phyloP scores from a whole-genome alignment of 2,329 filamentous ascomycete species.

The Pseudocercospora fijiensis region DNA sequence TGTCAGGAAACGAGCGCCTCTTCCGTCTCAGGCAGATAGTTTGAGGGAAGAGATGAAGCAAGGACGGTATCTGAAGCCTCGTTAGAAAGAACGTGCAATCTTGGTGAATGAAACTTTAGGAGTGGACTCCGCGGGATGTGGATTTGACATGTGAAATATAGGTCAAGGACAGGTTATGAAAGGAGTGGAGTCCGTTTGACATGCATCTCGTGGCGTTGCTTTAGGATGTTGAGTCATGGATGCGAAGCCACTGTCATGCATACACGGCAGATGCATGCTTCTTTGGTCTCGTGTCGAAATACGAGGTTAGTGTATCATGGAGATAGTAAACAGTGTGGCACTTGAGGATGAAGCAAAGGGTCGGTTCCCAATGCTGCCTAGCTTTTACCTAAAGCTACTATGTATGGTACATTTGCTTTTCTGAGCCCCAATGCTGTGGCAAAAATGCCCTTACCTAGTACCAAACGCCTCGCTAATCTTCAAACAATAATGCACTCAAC shows the following conservation, averaged over 20 bases:
- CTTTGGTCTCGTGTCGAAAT: not conserved
- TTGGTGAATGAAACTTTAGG: not conserved
- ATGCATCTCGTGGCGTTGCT: not conserved
- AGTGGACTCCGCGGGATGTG: not conserved
- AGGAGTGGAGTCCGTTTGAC: not conserved
- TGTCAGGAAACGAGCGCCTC: conserved; percentile 63
- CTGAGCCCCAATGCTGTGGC: not conserved
- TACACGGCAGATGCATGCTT: not conserved
- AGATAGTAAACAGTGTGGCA: not conserved
- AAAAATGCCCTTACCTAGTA: not conserved
- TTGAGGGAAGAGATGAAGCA: conserved; percentile 71
- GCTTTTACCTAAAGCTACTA: not conserved
- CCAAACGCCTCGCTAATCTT: conserved; percentile 1
- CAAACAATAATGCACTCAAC: not conserved
- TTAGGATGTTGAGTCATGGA: not conserved
- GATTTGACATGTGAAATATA: not conserved
- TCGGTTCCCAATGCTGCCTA: not conserved
- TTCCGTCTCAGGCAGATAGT: conserved; percentile 83
- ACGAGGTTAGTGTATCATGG: not conserved
- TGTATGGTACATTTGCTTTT: not conserved
- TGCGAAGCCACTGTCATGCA: not conserved
- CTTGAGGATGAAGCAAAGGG: not conserved
- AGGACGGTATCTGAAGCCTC: conserved; percentile 50
- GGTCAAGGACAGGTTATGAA: not conserved
- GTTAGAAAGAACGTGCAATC: conserved; percentile 6